Evolutionary conservation across 768 basidiomycete species (phyloP), one percentile per base, ranked within the genome.

Genomic region (Suillus subaureus): DNA sequence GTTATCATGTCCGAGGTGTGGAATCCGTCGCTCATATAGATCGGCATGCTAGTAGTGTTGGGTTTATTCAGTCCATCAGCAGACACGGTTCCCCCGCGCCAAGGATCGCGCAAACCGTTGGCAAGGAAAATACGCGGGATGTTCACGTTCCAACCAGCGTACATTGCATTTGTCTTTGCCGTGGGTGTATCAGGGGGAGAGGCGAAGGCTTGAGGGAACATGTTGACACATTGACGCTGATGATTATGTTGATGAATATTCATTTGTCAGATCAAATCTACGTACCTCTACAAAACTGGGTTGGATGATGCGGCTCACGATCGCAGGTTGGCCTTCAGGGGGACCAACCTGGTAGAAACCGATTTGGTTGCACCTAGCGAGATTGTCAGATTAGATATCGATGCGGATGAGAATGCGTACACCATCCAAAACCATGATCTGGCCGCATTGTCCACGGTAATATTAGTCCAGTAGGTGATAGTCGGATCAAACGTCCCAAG

Each of bases 371-470:
- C 91, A 92, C 5, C 88, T 89, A 33, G 56, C n/a, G 47, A 61
- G 26, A 61, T 51, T 54, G 42, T 65, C 35, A 56, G 35, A 56
- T 33, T 26, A 15, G 33, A 23, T 61, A 57, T 21, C 2, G 60
- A 23, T 6, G 23, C 21, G 6, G 9, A 61, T n/a, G 33, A 23
- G 35, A 37, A 56, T 39, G 72, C 83, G 65, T 75, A 84, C 88
- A 88, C 84, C 71, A 90, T 85, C 91, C 91, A 92, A 65, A 78
- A 74, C 90, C 90, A 93, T 4, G 90, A 90, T 28, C 91, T 83
- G 4, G 64, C 67, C 0, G 79, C 64, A 65, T 92, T 86, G 72
- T 90, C 77, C 45, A 92, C 74, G 9, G 79, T 74, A 4, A 80
- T 86, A 66, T 88, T 77, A 16, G 87, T 88, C 77, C 80, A 92